Conservation (phyloP, 1,284 basidiomycete species). For the Pseudozyma flocculosa region DNA sequence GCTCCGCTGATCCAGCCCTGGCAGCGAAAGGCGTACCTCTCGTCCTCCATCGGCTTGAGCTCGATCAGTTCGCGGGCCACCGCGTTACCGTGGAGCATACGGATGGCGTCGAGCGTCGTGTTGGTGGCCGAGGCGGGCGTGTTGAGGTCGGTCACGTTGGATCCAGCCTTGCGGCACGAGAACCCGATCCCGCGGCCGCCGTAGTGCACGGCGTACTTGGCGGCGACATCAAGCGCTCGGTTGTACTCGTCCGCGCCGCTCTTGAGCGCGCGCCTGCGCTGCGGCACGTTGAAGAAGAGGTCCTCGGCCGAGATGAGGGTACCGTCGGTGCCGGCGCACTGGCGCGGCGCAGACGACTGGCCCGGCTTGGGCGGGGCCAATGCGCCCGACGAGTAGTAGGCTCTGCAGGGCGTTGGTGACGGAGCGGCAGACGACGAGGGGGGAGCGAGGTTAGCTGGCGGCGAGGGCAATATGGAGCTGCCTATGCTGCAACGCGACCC, state of each 20-base stretch:
- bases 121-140: constrained; percentile 69
- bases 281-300: constrained; percentile 91
- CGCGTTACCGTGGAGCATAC: constrained; percentile 75
- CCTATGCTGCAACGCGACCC: too few species aligned
- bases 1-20: constrained; percentile 80
- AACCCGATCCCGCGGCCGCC: constrained; percentile 69
- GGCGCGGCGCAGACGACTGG: constrained; percentile 65
- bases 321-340: constrained; percentile 91
- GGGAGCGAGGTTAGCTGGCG: not conserved
- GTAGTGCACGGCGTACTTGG: constrained; percentile 72
- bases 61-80: constrained; percentile 77
- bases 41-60: constrained; percentile 49
- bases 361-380: constrained; percentile 41
- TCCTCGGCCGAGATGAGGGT: constrained; percentile 92
- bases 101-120: constrained; percentile 72
- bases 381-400: constrained; percentile 43
- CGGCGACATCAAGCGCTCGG: constrained; percentile 87
- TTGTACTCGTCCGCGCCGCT: constrained; percentile 88
- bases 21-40: constrained; percentile 29
- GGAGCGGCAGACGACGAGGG: not conserved
- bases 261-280: constrained; percentile 80
- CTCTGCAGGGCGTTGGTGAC: constrained; percentile 9
- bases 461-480: too few species aligned
- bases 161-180: constrained; percentile 61
- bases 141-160: constrained; percentile 67